Evolutionary conservation across 257 asterid genomes (phyloP), one percentile per base, ranked within the genome.

Genomic region (Solanum gracilifrons): DNA sequence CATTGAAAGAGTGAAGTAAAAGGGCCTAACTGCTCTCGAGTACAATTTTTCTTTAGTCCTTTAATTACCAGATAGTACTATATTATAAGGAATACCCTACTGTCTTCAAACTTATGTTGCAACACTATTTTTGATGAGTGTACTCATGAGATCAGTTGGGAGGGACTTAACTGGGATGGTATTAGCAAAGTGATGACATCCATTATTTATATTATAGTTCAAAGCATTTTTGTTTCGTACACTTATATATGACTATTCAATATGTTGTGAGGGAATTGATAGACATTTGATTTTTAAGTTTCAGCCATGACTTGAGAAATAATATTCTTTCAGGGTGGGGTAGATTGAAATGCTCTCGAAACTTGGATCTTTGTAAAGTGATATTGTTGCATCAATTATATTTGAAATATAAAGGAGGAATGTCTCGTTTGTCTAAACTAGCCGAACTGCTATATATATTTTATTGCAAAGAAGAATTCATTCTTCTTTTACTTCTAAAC

Each of bases 101-200:
- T 46, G 55, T 13, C 1, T 13, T 46, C 6, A 46, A 46, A 46
- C 20, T 1, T 46, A 46, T 5, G 96, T 8, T 93, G 98, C 79
- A 84, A 74, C 75, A 92, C 98, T 1, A 88, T 97, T 36, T 95
- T 98, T 46, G 99, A 98, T 36, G 96, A 97, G 87, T 97, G 98
- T 83, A 97, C 96, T 58, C 90, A 86, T 64, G 95, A 87, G 87
- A 93, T 97, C 2, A 91, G 95, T 43, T 94, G 95, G 98, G 98
- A 92, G 89, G 90, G 90, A 39, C 91, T 91, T 87, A 68, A 88
- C 77, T 74, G 88, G 46, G n/a, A 2, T 18, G 9, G n/a, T 18
- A 87, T 18, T 46, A 13, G 72, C 15, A 51, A 85, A 33, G 86
- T 79, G 77, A 85, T 85, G 74, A 15, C n/a, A 64, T 71, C 55